Evolutionary conservation across 2,329 filamentous ascomycete species (phyloP).

Genomic region (Botrytis hyacinthi): DNA sequence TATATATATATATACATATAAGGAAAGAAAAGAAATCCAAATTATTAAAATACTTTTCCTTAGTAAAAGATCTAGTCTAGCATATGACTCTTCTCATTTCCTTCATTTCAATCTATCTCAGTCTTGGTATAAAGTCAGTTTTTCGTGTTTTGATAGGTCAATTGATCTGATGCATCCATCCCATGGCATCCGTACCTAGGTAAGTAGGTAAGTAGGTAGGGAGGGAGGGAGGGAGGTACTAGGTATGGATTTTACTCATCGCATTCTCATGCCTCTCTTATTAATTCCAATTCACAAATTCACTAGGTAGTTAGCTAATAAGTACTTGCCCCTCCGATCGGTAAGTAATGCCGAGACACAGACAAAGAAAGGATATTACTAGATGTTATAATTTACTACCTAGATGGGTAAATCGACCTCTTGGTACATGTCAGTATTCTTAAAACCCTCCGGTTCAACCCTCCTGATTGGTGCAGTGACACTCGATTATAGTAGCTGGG

Average conservation of each 20-base stretch:
- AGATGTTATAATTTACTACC: too few relatives aligned
- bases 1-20: background rate
- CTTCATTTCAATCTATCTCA: background rate
- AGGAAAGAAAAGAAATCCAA: background rate
- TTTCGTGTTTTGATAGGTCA: background rate
- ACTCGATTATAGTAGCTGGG: background rate
- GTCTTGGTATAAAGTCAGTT: background rate
- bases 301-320: too few relatives aligned
- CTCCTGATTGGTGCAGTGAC: background rate
- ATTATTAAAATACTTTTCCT: background rate
- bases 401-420: too few relatives aligned
- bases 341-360: background rate
- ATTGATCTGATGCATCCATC: background rate
- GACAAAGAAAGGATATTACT: background rate
- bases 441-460: too few relatives aligned
- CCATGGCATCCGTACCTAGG: background rate
- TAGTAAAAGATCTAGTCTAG: background rate
- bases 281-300: background rate
- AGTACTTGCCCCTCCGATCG: background rate
- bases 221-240: too few relatives aligned
- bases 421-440: too few relatives aligned
- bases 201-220: background rate
- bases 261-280: background rate
- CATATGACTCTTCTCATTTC: background rate
- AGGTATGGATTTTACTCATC: background rate